A percentile compares a stretch with the other conserved stretches of the same genome.
phyloP scores from a whole-genome alignment of 179 eudicot species.

The Kewa caespitosa region DNA sequence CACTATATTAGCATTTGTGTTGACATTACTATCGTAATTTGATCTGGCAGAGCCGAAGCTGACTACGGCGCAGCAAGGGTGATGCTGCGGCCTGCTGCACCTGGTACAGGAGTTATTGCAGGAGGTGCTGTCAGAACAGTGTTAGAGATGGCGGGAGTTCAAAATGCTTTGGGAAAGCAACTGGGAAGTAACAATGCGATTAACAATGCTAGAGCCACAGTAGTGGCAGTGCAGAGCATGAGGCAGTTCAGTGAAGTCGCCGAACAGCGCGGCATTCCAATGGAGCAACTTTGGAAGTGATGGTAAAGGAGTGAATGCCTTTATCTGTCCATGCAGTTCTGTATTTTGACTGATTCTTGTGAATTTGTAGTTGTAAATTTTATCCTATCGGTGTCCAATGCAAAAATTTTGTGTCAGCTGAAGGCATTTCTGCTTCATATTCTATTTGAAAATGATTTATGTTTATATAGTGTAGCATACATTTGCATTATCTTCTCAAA shows the following conservation, averaged over 20 bases:
- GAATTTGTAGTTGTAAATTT: no score
- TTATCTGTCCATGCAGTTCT: no score
- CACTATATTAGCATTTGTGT: no score
- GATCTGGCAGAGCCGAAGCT: constrained; percentile 60
- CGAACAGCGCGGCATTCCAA: constrained; percentile 78
- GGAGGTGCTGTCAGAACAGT: constrained; percentile 84
- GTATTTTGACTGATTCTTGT: no score
- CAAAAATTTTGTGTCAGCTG: no score
- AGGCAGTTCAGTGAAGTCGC: constrained; percentile 81
- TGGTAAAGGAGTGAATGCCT: no score
- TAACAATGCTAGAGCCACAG: constrained; percentile 91
- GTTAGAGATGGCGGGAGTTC: constrained; percentile 84
- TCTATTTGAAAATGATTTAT: no score
- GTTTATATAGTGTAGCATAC: no score
- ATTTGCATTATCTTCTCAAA: no score
- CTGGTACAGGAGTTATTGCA: constrained; percentile 90
- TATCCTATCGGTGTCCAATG: no score
- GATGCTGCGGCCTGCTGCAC: constrained; percentile 94
- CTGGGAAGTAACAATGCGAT: constrained; percentile 89
- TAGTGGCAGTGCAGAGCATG: constrained; percentile 68
- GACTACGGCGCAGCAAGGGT: constrained; percentile 89
- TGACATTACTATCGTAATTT: not conserved
- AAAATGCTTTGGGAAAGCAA: constrained; percentile 90
- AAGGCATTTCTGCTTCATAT: no score
- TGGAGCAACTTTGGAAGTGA: constrained; percentile 98